These are phyloP conservation scores for Reutealis trisperma DNA, from an alignment of 345 rosid genomes.

Conservation along the genomic window DNA sequence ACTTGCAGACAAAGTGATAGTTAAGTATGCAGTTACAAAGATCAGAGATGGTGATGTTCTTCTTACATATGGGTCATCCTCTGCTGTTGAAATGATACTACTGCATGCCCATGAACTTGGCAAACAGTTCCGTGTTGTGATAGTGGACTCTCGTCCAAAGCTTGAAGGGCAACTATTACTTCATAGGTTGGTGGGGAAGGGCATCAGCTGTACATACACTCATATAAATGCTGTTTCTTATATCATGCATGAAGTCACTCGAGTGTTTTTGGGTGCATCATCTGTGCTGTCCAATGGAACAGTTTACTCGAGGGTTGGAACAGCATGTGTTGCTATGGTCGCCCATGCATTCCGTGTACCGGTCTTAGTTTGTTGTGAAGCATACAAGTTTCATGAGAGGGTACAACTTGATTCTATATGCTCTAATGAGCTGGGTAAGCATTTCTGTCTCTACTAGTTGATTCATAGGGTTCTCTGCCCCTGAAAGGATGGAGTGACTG, in stretches of 20 bases:
- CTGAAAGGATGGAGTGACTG: too few species aligned
- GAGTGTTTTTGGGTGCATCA: slow-evolving; percentile 90
- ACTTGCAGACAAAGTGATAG: slow-evolving; percentile 73
- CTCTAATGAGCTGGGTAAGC: slow-evolving; percentile 89
- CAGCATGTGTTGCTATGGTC: slow-evolving; percentile 96
- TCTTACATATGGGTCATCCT: slow-evolving; percentile 85
- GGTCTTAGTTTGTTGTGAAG: slow-evolving; percentile 93
- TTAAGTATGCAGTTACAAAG: slow-evolving; percentile 82
- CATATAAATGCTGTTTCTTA: slow-evolving; percentile 90
- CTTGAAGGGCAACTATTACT: slow-evolving; percentile 85
- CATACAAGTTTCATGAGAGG: slow-evolving; percentile 93
- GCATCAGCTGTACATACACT: slow-evolving; percentile 79
- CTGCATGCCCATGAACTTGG: slow-evolving; percentile 82
- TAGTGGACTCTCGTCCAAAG: slow-evolving; percentile 93
- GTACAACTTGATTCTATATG: slow-evolving; percentile 97
- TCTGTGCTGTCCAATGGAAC: slow-evolving; percentile 97
- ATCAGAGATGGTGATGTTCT: slow-evolving; percentile 94
- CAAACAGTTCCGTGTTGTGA: slow-evolving; percentile 80
- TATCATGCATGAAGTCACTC: slow-evolving; percentile 91
- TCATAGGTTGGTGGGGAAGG: slow-evolving; percentile 83
- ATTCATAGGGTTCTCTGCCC: not conserved
- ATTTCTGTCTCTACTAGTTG: slow-evolving; percentile 4
- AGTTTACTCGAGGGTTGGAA: slow-evolving; percentile 90
- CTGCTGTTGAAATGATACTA: slow-evolving; percentile 88
- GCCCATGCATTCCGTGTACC: slow-evolving; percentile 84